Percentiles rank a stretch among this genome's conserved stretches.
Evolutionary conservation across 2,329 filamentous ascomycete species (phyloP).

Genomic region (Scedosporium boydii): DNA sequence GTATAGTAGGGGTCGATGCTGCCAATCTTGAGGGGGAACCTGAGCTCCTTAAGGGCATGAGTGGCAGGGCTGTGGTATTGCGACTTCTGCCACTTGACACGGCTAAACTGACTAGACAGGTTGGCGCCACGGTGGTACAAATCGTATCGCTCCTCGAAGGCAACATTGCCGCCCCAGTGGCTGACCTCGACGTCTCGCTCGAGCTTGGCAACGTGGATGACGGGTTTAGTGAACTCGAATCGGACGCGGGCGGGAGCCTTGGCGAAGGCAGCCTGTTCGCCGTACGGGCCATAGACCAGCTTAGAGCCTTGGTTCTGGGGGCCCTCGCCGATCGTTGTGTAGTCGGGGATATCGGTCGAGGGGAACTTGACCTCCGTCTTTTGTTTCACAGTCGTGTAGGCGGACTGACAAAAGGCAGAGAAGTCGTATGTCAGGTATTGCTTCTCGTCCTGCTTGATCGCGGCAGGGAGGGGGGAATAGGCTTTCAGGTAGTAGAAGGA

Average conservation of each 20-base stretch:
- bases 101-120: slow-evolving; percentile 61
- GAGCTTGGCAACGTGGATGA: slow-evolving; percentile 67
- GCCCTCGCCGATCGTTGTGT: slow-evolving; percentile 62
- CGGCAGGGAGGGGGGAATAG: slow-evolving; percentile 69
- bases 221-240: slow-evolving; percentile 91
- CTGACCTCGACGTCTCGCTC: slow-evolving; percentile 92
- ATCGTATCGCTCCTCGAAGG: slow-evolving; percentile 88
- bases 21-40: slow-evolving; percentile 68
- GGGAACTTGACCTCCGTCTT: slow-evolving; percentile 95
- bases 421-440: slow-evolving; percentile 84
- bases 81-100: slow-evolving; percentile 64
- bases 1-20: slow-evolving; percentile 87
- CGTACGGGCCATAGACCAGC: slow-evolving; percentile 85
- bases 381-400: slow-evolving; percentile 81
- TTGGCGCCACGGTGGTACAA: slow-evolving; percentile 80
- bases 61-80: slow-evolving; percentile 69
- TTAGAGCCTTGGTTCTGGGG: slow-evolving; percentile 78
- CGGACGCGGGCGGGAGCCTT: slow-evolving; percentile 65
- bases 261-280: slow-evolving; percentile 69
- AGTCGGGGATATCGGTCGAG: slow-evolving; percentile 70
- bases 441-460: slow-evolving; percentile 73
- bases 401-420: slow-evolving; percentile 74
- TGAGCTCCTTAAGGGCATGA: slow-evolving; percentile 71
- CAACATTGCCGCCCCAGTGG: slow-evolving; percentile 96
- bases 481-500: slow-evolving; percentile 72